Evolutionary conservation across 2,329 filamentous ascomycete species (phyloP), one percentile per base, ranked within the genome.

Genomic region (Rhexocercosporidium sp.): DNA sequence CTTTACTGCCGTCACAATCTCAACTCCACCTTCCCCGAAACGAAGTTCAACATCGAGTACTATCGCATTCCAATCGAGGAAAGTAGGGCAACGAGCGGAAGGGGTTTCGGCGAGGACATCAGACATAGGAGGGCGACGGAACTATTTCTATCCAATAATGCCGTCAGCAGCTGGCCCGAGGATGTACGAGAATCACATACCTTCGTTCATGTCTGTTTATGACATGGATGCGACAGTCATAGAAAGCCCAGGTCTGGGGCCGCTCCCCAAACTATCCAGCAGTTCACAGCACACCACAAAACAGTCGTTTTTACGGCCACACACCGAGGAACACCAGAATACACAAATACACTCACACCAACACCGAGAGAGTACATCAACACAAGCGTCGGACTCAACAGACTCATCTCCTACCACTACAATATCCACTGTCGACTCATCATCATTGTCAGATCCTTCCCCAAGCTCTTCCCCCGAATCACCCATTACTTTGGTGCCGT

Each of bases 331-430:
- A 51, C 51, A 46, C 22, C 51, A 59, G n/a, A 64, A 69, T 61
- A 65, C 71, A 59, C 72, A 71, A 61, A 68, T 74, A 59, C 74
- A 75, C 46, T 71, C 72, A 27, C 92, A 93, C 79, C 88, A 90
- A 75, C 91, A 92, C 77, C 86, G 89, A 77, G 87, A 92, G 77
- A 93, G 91, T 81, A 90, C 88, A n/a, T 94, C 90, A 8, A 93
- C 91, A 2, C 90, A 91, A 70, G 86, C 86, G 64, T 92, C 92
- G 18, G 93, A 92, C 71, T 98, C 96, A 1, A 92, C 92, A 49
- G 94, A 97, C 76, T 97, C 95, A 25, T 98, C 95, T 9, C 96
- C 96, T 1, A 98, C 95, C 8, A 97, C 94, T 3, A 97, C 95
- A 1, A 87, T 96, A 59, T 97, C 94, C 6, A 97, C 93, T 22